phyloP scores from a whole-genome alignment of 306 rosid species.

The Rubus parviflorus region DNA sequence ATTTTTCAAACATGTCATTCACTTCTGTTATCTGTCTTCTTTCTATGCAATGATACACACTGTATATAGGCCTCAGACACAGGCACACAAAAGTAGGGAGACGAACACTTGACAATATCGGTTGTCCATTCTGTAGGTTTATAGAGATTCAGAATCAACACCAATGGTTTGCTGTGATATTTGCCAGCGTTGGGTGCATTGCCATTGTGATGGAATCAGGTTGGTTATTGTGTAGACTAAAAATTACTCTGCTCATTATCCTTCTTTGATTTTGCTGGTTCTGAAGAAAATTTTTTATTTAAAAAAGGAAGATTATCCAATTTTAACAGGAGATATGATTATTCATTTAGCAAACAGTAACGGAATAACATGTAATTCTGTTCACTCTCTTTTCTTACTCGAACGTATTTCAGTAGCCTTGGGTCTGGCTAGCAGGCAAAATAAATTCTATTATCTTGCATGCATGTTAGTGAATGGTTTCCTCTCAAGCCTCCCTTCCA shows the following conservation, averaged over 20 bases:
- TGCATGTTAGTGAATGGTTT: background rate
- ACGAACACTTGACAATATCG: conserved; percentile 21
- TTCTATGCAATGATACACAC: background rate
- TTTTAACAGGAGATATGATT: background rate
- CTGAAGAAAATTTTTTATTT: background rate
- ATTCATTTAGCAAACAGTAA: background rate
- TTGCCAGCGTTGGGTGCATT: conserved; percentile 99
- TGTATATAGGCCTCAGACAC: background rate
- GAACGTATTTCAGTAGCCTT: background rate
- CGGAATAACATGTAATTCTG: background rate
- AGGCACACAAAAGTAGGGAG: background rate
- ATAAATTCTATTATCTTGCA: background rate
- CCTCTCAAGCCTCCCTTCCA: background rate
- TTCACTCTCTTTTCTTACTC: background rate
- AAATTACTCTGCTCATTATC: conserved; percentile 1
- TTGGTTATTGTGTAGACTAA: conserved; percentile 26
- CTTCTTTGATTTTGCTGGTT: background rate
- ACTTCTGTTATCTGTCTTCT: background rate
- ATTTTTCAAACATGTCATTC: background rate
- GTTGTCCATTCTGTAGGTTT: conserved; percentile 62
- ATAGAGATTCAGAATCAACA: conserved; percentile 98
- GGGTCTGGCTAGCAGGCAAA: background rate
- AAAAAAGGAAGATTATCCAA: too few species aligned
- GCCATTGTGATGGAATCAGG: conserved; percentile 97
- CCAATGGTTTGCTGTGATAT: conserved; percentile 99